Evolutionary conservation across 257 asterid genomes (phyloP), one percentile per base, ranked within the genome.

Genomic region (Salvia hispanica): DNA sequence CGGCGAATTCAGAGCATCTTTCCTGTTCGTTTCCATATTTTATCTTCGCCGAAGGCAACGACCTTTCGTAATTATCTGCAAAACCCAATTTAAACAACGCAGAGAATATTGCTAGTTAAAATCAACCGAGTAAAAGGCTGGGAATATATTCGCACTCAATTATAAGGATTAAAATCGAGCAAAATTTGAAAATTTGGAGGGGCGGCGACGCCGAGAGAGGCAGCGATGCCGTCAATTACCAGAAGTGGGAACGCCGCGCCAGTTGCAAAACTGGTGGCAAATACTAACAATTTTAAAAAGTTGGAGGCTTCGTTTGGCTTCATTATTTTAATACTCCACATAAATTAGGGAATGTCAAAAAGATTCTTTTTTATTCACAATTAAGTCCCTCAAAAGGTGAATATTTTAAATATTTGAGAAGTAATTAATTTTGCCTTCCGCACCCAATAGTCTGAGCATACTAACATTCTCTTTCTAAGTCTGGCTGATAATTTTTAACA

Each of bases 21-120:
- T 71, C 75, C 97, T 93, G 59, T 86, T 83, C 21, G 50, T 66
- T 12, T 80, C 98, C 98, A 92, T 89, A 11, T 0, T 6, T 62
- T 52, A 66, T 56, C 66, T 15, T 18, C 58, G n/a, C 52, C 60
- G 9, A 46, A 18, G 36, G 62, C 62, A 54, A 47, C 50, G 12
- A 55, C 39, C 58, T 33, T 21, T 3, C 37, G 15, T 48, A 51
- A 16, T 53, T 59, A 36, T 51, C 63, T 57, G 72, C 58, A 59
- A 55, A 44, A 40, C 33, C 64, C 62, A 43, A 54, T 57, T 74
- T 57, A 60, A 74, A 54, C 16, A 50, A 14, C 45, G 34, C 12
- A 12, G 13, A 47, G 13, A 64, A 53, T 12, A 8, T 66, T 7
- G 18, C 40, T 44, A 44, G 67, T 10, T 43, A 5, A 3, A 21